phyloP scores from a whole-genome alignment of 208 protist species.

The Wallacemonas sp. region DNA sequence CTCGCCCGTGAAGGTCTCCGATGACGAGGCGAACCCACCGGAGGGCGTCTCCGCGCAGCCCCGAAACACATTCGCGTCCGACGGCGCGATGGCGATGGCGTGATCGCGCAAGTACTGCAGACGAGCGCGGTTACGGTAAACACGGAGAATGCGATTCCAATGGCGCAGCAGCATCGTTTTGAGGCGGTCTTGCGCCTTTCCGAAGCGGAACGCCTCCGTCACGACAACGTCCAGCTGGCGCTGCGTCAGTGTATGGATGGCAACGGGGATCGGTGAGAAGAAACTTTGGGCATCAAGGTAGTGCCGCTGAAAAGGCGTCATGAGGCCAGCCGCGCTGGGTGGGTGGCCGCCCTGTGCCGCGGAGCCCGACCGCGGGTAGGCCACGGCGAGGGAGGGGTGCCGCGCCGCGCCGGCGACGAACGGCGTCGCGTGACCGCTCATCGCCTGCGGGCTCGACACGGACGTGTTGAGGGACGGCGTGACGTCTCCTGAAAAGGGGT shows the following conservation, averaged over 20 bases:
- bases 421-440: no score
- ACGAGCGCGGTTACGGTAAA: constrained; percentile 23
- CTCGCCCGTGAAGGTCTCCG: not conserved
- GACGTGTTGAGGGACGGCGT: not conserved
- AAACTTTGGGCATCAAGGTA: constrained; percentile 15
- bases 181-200: constrained; percentile 33
- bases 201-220: constrained; percentile 58
- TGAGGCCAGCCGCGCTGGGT: not conserved
- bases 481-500: not conserved
- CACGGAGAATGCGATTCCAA: constrained; percentile 34
- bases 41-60: constrained; percentile 9
- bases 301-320: constrained; percentile 11
- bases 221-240: constrained; percentile 52
- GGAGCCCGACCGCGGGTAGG: no score
- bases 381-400: no score
- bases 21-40: not conserved
- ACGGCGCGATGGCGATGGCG: not conserved
- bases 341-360: no score
- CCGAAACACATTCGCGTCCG: constrained; percentile 8
- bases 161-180: constrained; percentile 61
- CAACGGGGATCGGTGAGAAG: constrained; percentile 46
- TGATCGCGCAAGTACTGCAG: constrained; percentile 12
- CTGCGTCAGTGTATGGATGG: constrained; percentile 61
- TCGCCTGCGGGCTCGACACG: not conserved
- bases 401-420: no score